Evolutionary conservation across 164 flowering plant species (phyloP), one percentile per base, ranked within the genome.

Genomic region (Dillenia suffruticosa): DNA sequence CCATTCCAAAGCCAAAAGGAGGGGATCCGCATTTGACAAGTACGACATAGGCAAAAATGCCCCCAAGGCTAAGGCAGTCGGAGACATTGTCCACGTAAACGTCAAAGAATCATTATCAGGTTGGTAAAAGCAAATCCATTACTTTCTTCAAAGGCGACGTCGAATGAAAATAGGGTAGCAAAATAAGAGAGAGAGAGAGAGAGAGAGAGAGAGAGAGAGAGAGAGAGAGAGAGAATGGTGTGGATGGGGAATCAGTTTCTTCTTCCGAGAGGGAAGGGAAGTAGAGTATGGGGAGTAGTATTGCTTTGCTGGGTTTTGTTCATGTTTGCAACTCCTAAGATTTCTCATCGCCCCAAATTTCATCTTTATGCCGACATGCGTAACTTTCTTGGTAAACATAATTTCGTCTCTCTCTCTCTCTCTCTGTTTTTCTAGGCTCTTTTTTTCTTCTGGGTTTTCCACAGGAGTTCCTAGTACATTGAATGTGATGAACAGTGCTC

Each of bases 311-410:
- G 75, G 62, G 51, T 75, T 11, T 70, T 62, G 62, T 19, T 81
- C 51, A 64, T 81, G 77, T 53, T 73, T 64, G 68, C 61, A n/a
- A 70, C 81, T n/a, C 89, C 86, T 22, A 80, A 69, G 49, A 61
- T 82, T 56, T 73, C 80, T 65, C 75, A 67, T 62, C 76, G 77
- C 12, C 68, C 76, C 44, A 68, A 68, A 5, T 67, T 63, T 74
- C 89, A 78, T 54, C 32, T 57, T 54, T 78, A 69, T 58, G 77
- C 79, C 44, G 84, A 82, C 61, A 82, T 76, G 86, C 82, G 83
- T 56, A 84, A 84, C 68, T 72, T 82, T 52, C 56, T 84, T 12
- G 85, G 88, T 78, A 72, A 43, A 9, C 54, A 10, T 6, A 17
- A 8, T 9, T 16, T 17, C 49, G 11, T 16, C 12, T 12, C 13